These are phyloP conservation scores for Phytophthora boehmeriae DNA, from an alignment of 352 stramenopile genomes.

Conservation along the genomic window DNA sequence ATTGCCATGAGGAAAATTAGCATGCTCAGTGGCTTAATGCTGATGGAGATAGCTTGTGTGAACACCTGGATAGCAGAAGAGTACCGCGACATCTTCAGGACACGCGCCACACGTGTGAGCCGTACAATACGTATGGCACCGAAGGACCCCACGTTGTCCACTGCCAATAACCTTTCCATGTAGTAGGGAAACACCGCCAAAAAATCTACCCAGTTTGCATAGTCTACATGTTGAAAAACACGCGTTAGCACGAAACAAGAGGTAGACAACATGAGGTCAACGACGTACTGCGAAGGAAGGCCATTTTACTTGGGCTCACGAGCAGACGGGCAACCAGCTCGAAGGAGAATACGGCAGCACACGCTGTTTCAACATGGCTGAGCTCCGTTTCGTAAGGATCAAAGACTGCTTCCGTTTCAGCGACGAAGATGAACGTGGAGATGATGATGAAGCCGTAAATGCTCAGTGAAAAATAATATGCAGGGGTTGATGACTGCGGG, in stretches of 20 bases:
- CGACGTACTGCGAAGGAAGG: slow-evolving; percentile 56
- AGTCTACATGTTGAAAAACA: slow-evolving; percentile 47
- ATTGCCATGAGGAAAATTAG: slow-evolving; percentile 89
- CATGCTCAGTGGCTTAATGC: slow-evolving; percentile 85
- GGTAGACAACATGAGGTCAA: neutral
- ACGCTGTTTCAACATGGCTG: slow-evolving; percentile 49
- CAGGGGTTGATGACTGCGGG: slow-evolving; percentile 58
- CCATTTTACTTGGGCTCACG: slow-evolving; percentile 49
- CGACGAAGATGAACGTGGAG: slow-evolving; percentile 72
- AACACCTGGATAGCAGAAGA: slow-evolving; percentile 89
- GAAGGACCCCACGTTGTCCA: slow-evolving; percentile 70
- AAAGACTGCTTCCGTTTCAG: slow-evolving; percentile 62
- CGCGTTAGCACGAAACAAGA: neutral
- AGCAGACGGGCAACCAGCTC: slow-evolving; percentile 63
- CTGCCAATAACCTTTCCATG: slow-evolving; percentile 67
- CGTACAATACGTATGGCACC: slow-evolving; percentile 85
- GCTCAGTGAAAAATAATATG: slow-evolving; percentile 68
- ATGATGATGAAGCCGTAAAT: slow-evolving; percentile 72
- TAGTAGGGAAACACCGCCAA: slow-evolving; percentile 87
- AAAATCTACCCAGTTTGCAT: slow-evolving; percentile 86
- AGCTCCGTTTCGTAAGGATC: slow-evolving; percentile 41
- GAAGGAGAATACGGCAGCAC: slow-evolving; percentile 60
- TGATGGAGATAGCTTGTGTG: slow-evolving; percentile 70
- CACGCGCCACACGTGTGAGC: slow-evolving; percentile 79
- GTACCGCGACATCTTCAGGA: slow-evolving; percentile 90